Evolutionary conservation across 352 stramenopile genomes (phyloP).

Genomic region (Phytophthora pseudosyringae): DNA sequence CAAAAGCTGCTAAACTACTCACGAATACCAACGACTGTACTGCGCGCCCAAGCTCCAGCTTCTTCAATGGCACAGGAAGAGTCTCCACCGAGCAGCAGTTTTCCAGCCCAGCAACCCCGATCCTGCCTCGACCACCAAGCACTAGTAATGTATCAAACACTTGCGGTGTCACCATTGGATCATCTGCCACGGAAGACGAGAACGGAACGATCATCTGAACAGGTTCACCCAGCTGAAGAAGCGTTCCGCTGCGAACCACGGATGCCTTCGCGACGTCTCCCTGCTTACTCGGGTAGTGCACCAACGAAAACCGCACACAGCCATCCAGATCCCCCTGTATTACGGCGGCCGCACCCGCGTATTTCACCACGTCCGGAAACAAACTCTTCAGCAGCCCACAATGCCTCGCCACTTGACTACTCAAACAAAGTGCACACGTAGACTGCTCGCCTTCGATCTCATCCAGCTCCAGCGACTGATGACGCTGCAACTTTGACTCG

Average conservation of each 20-base stretch:
- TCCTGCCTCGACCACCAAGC: conserved; percentile 24
- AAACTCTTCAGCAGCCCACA: conserved; percentile 37
- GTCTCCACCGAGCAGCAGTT: conserved; percentile 1
- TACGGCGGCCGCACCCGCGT: conserved; percentile 29
- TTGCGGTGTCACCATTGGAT: not conserved
- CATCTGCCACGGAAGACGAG: not conserved
- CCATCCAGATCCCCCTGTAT: conserved; percentile 74
- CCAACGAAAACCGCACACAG: conserved; percentile 44
- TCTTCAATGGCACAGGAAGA: conserved; percentile 18
- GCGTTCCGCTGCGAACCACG: conserved; percentile 20
- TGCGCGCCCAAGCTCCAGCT: conserved; percentile 21
- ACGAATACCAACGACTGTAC: conserved; percentile 43
- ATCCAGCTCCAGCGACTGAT: conserved; percentile 42
- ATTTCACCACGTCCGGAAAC: conserved; percentile 23
- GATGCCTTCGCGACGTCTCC: conserved; percentile 16
- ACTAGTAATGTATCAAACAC: conserved; percentile 33
- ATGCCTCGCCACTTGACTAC: conserved; percentile 15
- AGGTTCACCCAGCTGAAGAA: conserved; percentile 36
- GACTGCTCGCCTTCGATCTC: conserved; percentile 75
- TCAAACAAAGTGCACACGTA: conserved; percentile 42
- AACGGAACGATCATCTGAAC: conserved; percentile 47
- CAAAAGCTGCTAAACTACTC: conserved; percentile 28
- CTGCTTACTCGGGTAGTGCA: conserved; percentile 16
- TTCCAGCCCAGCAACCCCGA: conserved; percentile 17
- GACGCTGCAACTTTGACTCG: not conserved